Conservation (phyloP, 352 stramenopile species). For the Phytophthora tentaculata region DNA sequence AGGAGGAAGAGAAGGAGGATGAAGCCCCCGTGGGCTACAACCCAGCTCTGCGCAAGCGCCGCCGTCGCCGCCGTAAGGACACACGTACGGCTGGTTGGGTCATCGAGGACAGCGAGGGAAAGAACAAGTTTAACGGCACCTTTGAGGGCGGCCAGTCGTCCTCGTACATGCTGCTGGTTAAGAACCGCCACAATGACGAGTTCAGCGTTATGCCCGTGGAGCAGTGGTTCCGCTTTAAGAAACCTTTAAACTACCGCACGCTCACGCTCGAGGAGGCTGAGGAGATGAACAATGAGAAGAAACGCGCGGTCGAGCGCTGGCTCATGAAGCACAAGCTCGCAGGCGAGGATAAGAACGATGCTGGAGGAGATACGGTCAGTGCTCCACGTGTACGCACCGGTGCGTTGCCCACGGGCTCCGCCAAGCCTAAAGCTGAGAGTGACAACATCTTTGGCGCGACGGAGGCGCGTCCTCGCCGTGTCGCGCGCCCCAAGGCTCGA, state of each 20-base stretch:
- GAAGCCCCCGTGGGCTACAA: constrained; percentile 76
- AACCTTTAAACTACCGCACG: constrained; percentile 84
- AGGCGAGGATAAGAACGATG: constrained; percentile 70
- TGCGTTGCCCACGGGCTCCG: constrained; percentile 35
- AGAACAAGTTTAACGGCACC: constrained; percentile 85
- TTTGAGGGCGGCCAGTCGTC: constrained; percentile 85
- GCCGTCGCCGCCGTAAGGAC: constrained; percentile 77
- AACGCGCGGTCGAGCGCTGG: constrained; percentile 86
- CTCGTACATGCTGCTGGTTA: constrained; percentile 88
- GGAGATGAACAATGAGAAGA: constrained; percentile 91
- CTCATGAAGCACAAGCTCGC: constrained; percentile 91
- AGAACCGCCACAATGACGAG: constrained; percentile 89
- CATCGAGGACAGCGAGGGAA: constrained; percentile 82
- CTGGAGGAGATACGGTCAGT: constrained; percentile 61
- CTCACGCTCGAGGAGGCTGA: constrained; percentile 86
- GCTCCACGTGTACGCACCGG: constrained; percentile 75
- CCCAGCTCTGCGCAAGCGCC: constrained; percentile 74
- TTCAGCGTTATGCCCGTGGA: constrained; percentile 89
- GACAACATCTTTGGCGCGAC: constrained; percentile 78
- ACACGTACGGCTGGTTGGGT: constrained; percentile 82
- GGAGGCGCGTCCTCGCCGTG: constrained; percentile 58
- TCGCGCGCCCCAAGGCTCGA: constrained; percentile 55
- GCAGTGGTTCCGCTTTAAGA: constrained; percentile 92
- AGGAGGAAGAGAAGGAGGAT: constrained; percentile 84
- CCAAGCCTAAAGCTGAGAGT: constrained; percentile 45